Evolutionary conservation across 805 yeast species (phyloP).

Genomic region (Teunomyces panamensis): DNA sequence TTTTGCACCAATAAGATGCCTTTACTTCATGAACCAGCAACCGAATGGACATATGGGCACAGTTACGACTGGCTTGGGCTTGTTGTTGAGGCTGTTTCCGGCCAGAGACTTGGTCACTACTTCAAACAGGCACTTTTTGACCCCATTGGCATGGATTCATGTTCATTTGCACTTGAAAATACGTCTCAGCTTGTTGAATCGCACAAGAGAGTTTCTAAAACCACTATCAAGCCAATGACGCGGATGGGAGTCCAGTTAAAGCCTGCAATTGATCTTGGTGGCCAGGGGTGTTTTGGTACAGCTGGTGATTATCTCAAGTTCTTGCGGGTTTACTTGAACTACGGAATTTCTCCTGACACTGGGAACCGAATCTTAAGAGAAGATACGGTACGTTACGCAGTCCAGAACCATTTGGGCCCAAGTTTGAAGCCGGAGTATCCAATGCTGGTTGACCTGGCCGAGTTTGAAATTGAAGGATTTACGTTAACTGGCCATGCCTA

Average conservation of each 20-base stretch:
- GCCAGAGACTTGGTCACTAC: constrained; percentile 29
- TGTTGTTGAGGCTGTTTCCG: constrained; percentile 32
- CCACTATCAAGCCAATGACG: background rate
- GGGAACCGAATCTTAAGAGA: constrained; percentile 19
- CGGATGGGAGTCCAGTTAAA: background rate
- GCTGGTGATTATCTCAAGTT: constrained; percentile 38
- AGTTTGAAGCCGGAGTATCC: constrained; percentile 15
- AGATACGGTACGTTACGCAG: constrained; percentile 30
- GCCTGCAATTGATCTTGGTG: constrained; percentile 40
- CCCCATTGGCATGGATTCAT: constrained; percentile 32
- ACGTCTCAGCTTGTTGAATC: background rate
- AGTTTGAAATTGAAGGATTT: constrained; percentile 24
- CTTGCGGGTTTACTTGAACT: constrained; percentile 37
- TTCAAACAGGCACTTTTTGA: constrained; percentile 29
- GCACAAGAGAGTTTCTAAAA: background rate
- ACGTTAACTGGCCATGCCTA: constrained; percentile 36
- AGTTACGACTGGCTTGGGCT: constrained; percentile 39
- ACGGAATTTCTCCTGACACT: constrained; percentile 41
- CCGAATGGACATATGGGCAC: constrained; percentile 36
- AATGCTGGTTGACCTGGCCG: constrained; percentile 7
- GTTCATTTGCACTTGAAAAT: constrained; percentile 5
- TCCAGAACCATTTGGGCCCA: constrained; percentile 30
- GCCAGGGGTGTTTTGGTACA: constrained; percentile 41
- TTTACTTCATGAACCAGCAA: constrained; percentile 35
- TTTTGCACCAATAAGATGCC: constrained; percentile 15